These are phyloP conservation scores for Boletus pseudopeckii DNA, from an alignment of 768 basidiomycete genomes.

Conservation along the genomic window DNA sequence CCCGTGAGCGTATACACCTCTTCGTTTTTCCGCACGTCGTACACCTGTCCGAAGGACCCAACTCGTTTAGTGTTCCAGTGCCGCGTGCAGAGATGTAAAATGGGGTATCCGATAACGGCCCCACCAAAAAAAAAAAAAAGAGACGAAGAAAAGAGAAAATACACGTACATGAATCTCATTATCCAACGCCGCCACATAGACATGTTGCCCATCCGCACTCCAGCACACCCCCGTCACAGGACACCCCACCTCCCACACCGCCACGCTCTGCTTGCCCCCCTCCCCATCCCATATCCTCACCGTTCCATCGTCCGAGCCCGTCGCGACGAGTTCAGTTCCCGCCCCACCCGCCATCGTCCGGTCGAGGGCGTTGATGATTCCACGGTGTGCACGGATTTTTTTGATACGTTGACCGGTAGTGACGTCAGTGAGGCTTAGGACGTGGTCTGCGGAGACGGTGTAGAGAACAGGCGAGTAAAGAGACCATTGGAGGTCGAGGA, in stretches of 20 bases:
- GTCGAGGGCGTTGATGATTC: conserved; percentile 88
- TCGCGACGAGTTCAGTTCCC: conserved; percentile 81
- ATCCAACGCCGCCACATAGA: conserved; percentile 92
- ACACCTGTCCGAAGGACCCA: conserved; percentile 50
- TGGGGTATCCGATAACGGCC: no score
- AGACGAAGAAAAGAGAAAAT: neutral
- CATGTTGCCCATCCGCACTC: conserved; percentile 85
- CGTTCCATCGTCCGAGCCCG: conserved; percentile 89
- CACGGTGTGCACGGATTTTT: conserved; percentile 84
- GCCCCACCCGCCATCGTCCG: conserved; percentile 80
- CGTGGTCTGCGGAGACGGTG: conserved; percentile 89
- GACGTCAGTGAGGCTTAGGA: conserved; percentile 70
- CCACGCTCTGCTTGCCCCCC: conserved; percentile 65
- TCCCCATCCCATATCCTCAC: conserved; percentile 93
- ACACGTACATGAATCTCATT: conserved; percentile 89
- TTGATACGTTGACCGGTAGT: conserved; percentile 79
- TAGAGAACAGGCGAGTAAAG: conserved; percentile 69
- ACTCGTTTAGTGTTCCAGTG: neutral
- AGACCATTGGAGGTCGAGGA: conserved; percentile 91
- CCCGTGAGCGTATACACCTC: conserved; percentile 78
- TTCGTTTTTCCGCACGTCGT: conserved; percentile 83
- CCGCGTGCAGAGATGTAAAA: neutral
- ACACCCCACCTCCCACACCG: conserved; percentile 80
- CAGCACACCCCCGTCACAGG: conserved; percentile 91
- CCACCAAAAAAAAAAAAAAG: neutral